phyloP scores from a whole-genome alignment of 441 rosid genomes.

The Gossypium davidsonii region DNA sequence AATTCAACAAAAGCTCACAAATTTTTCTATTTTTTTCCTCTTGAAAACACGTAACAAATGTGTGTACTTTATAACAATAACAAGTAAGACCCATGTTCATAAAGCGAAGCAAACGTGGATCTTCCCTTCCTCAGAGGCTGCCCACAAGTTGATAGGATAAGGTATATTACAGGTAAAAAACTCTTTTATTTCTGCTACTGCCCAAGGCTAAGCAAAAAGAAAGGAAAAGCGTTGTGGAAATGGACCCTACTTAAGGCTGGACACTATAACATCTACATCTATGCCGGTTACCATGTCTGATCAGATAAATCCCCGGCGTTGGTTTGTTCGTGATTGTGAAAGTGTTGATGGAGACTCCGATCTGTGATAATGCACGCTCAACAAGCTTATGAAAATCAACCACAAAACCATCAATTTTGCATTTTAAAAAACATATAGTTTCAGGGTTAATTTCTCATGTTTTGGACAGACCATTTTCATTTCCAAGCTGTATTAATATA shows the following conservation, averaged over 20 bases:
- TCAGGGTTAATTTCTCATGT: background rate
- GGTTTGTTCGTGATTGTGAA: background rate
- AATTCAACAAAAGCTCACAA: constrained; percentile 11
- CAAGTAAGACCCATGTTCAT: background rate
- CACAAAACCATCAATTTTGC: background rate
- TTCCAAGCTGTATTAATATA: background rate
- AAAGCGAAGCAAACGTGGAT: constrained; percentile 3
- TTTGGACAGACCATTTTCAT: background rate
- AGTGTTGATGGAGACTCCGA: background rate
- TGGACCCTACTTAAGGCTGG: background rate
- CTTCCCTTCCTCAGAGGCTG: background rate
- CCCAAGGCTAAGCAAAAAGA: background rate
- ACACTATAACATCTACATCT: background rate
- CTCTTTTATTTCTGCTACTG: background rate
- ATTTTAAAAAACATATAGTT: background rate
- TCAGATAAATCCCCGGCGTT: background rate
- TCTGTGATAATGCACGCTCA: too few relatives aligned
- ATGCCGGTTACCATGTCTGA: background rate
- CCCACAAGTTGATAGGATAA: background rate
- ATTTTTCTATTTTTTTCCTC: background rate
- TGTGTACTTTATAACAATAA: background rate
- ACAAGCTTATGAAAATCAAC: too few relatives aligned
- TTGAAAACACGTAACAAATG: background rate
- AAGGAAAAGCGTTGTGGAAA: background rate
- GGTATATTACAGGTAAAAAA: background rate